Percentiles rank a stretch among this genome's conserved stretches.
Evolutionary conservation across 768 basidiomycete genomes (phyloP).

Genomic region (Lentinus tigrinus): DNA sequence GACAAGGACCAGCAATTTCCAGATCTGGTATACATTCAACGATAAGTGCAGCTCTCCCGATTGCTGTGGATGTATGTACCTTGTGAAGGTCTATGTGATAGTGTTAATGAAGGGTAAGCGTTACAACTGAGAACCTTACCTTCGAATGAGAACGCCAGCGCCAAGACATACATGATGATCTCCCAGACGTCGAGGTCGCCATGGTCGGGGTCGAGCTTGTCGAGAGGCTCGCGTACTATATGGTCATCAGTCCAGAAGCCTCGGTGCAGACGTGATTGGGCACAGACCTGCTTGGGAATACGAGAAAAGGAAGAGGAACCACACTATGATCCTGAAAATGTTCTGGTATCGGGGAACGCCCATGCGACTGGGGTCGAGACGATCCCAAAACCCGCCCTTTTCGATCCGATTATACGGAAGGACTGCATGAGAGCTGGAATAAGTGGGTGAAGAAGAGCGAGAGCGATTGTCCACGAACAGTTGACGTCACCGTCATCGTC

Average conservation of each 20-base stretch:
- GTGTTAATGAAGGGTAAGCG: not conserved
- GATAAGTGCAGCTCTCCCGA: not conserved
- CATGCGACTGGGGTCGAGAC: conserved; percentile 73
- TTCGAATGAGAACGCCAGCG: conserved; percentile 76
- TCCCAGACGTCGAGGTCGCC: conserved; percentile 77
- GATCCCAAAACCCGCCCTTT: conserved; percentile 59
- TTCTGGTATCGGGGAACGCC: conserved; percentile 92
- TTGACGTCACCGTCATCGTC: conserved; percentile 76
- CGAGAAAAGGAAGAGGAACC: conserved; percentile 73
- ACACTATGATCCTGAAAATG: conserved; percentile 71
- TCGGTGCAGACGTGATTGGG: not conserved
- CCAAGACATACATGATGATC: conserved; percentile 73
- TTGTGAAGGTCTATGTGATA: conserved; percentile 48
- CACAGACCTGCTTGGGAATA: conserved; percentile 81
- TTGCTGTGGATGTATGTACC: conserved; percentile 30
- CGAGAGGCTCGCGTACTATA: conserved; percentile 73
- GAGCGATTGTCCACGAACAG: conserved; percentile 43
- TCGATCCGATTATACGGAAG: conserved; percentile 61
- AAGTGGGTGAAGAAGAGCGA: not conserved
- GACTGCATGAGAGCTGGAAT: conserved; percentile 41
- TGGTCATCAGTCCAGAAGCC: not conserved
- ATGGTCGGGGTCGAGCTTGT: conserved; percentile 58
- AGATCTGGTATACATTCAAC: conserved; percentile 45
- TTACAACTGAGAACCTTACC: conserved; percentile 40
- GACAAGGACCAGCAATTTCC: conserved; percentile 68